These are phyloP conservation scores for Venturia aucupariae DNA, from an alignment of 2,329 filamentous ascomycete species.

Conservation along the genomic window DNA sequence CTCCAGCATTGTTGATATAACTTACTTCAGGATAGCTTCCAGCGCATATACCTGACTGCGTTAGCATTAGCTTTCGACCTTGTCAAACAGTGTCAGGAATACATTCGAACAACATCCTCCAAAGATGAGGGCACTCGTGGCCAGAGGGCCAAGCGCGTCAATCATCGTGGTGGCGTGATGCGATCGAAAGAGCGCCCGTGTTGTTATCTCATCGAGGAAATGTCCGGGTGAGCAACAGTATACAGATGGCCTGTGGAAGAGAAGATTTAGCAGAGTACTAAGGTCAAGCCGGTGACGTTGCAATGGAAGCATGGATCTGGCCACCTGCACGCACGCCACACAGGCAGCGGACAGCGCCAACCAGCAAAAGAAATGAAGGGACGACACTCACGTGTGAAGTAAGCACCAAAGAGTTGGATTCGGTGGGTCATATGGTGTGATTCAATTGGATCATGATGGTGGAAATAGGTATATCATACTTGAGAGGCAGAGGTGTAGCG, in stretches of 20 bases:
- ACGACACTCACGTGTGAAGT: background rate
- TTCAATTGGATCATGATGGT: background rate
- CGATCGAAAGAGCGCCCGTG: background rate
- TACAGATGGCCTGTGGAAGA: background rate
- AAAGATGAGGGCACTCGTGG: slow-evolving; percentile 79
- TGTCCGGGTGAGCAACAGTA: no score
- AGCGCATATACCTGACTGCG: slow-evolving; percentile 73
- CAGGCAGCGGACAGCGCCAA: background rate
- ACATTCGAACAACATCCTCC: slow-evolving; percentile 94
- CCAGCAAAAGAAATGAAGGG: background rate
- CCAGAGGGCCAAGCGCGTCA: slow-evolving; percentile 24
- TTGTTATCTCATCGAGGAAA: slow-evolving; percentile 5
- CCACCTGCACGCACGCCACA: background rate
- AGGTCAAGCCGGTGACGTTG: background rate
- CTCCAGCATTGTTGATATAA: slow-evolving; percentile 18
- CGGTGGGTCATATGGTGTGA: background rate
- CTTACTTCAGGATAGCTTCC: slow-evolving; percentile 89
- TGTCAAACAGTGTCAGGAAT: slow-evolving; percentile 29
- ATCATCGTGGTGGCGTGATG: slow-evolving; percentile 16
- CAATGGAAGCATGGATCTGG: background rate
- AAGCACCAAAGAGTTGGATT: background rate
- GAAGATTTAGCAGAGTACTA: background rate
- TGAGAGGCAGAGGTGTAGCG: no score
- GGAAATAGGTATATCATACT: no score
- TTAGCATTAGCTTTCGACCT: slow-evolving; percentile 5